Base-by-base conservation (phyloP, 352 stramenopile species). In the Aphanomyces invadans region DNA sequence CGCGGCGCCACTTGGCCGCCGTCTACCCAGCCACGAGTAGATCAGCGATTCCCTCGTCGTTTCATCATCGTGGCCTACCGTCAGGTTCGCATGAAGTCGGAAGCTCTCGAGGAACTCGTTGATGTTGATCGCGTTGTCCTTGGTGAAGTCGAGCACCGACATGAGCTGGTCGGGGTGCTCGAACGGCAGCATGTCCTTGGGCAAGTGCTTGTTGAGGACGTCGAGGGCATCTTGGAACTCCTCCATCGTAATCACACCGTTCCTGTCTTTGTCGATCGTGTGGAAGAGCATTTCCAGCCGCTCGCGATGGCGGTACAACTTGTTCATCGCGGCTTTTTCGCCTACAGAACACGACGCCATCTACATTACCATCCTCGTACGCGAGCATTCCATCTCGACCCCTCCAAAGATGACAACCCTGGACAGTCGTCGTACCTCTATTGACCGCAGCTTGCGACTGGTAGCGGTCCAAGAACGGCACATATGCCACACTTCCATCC, bases 41-140 rank as follows among this genome's bases (percentile, higher is more conserved):
- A n/a, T n/a, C n/a, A n/a, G n/a, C n/a, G n/a, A n/a, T n/a, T n/a
- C n/a, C n/a, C n/a, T n/a, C n/a, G n/a, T n/a, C n/a, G n/a, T n/a
- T n/a, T n/a, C n/a, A n/a, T n/a, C n/a, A n/a, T n/a, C 4, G 49
- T 15, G 4, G 7, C 19, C 19, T 25, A 48, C 81, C 21, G 85
- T 94, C 45, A 94, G 77, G 70, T 87, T 91, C 32, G 85, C 85
- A 49, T 90, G 90, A 57, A 94, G 86, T 26, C 85, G 81, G 72
- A 94, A 94, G 55, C 81, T 80, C 56, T 94, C 85, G 74, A 94
- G 88, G 69, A 94, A 94, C 77, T 94, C 85, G 70, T 94, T 94
- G 62, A 94, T 94, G 74, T 94, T 92, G 73, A 94, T 84, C 62
- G 88, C 79, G 53, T 90, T 90, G 68, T 94, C 83, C 64, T 88